Base-by-base conservation (phyloP, 2,329 filamentous ascomycete species). In the Chaetomium olivaceum region DNA sequence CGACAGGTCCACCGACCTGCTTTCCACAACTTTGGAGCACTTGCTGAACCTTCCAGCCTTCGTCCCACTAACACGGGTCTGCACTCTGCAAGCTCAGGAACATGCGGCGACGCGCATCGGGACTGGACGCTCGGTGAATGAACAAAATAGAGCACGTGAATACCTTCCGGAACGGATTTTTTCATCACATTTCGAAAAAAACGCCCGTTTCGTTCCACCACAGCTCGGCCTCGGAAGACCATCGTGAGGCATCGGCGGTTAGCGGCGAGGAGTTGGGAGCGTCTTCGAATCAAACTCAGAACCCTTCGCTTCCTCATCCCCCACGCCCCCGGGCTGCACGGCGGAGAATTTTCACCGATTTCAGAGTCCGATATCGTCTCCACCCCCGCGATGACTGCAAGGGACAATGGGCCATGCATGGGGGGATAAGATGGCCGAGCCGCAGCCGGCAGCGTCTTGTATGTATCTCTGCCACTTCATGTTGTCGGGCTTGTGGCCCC, bases 331-430 rank as follows among this genome's bases (percentile, higher is more conserved):
- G 19, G 25, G 61, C 31, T 54, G 46, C 31, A 51, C 36, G 31
- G 31, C 46, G 61, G 55, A 52, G 46, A 58, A 29, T 58, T 14
- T 7, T 19, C 43, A 6, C 19, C 19, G 5, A 29, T 9, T 54
- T 31, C 46, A 51, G 46, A 29, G 54, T 21, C 61, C 43, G 43
- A 58, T 43, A 16, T 52, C 29, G 23, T 33, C 31, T 16, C n/a
- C 52, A 54, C 27, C 39, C 43, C n/a, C 21, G 19, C 31, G 51
- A 62, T 43, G n/a, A 57, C 57, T 64, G 62, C 57, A 60, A 64
- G 62, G 62, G 16, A 60, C 62, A 43, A 14, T 27, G 46, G 4
- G 2, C 23, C 55, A n/a, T 55, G 56, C 56, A 63, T 54, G 19
- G 12, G 33, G 56, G 25, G 25, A 12, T 9, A 36, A 36, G 23